A percentile compares a stretch with the other conserved stretches of the same genome.
phyloP scores from a whole-genome alignment of 257 asterid genomes.

The Petunia secreta region DNA sequence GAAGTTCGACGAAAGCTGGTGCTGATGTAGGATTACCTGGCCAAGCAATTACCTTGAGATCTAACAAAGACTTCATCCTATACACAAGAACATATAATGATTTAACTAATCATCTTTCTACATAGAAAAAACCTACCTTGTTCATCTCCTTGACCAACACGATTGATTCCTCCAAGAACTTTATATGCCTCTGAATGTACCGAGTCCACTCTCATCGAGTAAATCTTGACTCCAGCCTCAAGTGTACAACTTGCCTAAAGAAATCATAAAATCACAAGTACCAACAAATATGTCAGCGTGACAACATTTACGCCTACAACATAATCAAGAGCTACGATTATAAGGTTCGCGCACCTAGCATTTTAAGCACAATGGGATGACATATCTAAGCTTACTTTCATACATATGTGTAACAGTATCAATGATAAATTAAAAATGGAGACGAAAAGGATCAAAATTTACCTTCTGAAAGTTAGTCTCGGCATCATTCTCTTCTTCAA shows the following conservation, averaged over 20 bases:
- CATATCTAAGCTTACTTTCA: background rate
- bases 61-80: background rate
- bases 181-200: constrained; percentile 95
- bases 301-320: background rate
- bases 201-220: constrained; percentile 96
- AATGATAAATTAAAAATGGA: too few relatives aligned
- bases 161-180: constrained; percentile 96
- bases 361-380: background rate
- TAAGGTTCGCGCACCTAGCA: background rate
- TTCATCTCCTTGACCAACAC: constrained; percentile 85
- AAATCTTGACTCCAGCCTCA: constrained; percentile 98
- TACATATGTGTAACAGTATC: too few relatives aligned
- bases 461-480: constrained; percentile 98
- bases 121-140: constrained; percentile 51
- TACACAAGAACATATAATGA: background rate
- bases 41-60: background rate
- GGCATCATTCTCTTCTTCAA: constrained; percentile 74
- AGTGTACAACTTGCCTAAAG: constrained; percentile 95
- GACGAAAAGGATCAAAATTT: background rate
- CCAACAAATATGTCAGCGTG: background rate
- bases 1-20: background rate
- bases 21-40: background rate
- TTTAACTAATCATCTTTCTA: background rate
- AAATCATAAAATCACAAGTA: constrained; percentile 19
- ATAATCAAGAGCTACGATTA: background rate